Evolutionary conservation across 306 rosid species (phyloP).

Genomic region (Vachellia pachyceras): DNA sequence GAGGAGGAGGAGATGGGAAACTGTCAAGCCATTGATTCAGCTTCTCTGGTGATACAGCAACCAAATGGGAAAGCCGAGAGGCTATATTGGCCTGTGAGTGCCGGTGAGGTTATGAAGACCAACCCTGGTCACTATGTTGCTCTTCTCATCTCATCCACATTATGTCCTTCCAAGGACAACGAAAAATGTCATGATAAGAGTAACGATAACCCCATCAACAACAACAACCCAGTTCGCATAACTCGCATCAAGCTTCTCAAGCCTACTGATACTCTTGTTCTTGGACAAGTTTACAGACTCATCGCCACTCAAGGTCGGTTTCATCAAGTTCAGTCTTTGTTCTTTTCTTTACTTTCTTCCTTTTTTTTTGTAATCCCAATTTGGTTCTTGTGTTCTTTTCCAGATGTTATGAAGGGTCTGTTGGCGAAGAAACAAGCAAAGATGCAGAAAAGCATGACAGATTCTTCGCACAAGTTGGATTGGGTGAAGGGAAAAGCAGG

Average conservation of each 20-base stretch:
- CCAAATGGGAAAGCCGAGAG: slow-evolving; percentile 89
- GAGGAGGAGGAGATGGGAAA: slow-evolving; percentile 76
- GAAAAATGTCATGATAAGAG: slow-evolving; percentile 36
- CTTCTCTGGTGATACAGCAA: slow-evolving; percentile 82
- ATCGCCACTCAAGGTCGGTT: slow-evolving; percentile 80
- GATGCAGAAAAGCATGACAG: slow-evolving; percentile 65
- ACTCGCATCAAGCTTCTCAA: slow-evolving; percentile 95
- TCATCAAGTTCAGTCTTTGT: slow-evolving; percentile 19
- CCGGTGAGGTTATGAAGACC: slow-evolving; percentile 81
- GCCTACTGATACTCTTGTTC: slow-evolving; percentile 87
- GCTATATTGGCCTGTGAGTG: slow-evolving; percentile 78
- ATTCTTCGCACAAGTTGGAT: slow-evolving; percentile 54
- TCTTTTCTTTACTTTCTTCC: not conserved
- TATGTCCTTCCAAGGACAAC: slow-evolving; percentile 56
- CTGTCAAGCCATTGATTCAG: slow-evolving; percentile 98
- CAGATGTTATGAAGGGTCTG: slow-evolving; percentile 87
- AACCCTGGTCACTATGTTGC: slow-evolving; percentile 97
- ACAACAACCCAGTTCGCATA: slow-evolving; percentile 69
- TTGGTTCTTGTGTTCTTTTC: slow-evolving; percentile 29
- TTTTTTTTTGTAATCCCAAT: not conserved
- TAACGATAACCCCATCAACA: slow-evolving; percentile 16
- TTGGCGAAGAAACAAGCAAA: slow-evolving; percentile 89
- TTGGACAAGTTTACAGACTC: slow-evolving; percentile 95
- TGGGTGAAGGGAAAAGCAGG: slow-evolving; percentile 46
- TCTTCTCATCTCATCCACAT: slow-evolving; percentile 88